Evolutionary conservation across 1,139 yeast species (phyloP).

Genomic region (Hemisphaericaspora xylofermentans): DNA sequence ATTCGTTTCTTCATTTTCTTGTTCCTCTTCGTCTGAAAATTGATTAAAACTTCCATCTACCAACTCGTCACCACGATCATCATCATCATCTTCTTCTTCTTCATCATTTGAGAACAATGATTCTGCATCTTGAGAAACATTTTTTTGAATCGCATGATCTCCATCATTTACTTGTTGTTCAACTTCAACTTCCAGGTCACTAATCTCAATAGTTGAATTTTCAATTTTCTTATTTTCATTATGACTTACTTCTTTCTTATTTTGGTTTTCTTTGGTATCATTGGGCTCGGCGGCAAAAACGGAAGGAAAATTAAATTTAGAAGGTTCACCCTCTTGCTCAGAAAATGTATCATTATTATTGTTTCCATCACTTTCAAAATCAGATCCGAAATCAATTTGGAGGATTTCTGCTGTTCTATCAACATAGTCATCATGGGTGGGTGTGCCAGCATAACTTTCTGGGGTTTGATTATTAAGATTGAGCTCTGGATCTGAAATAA

Average conservation of each 20-base stretch:
- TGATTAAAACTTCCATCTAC: too few species aligned
- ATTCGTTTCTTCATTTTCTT: constrained; percentile 2
- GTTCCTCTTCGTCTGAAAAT: too few species aligned
- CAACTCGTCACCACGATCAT: too few species aligned
- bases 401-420: not conserved
- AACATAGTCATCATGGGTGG: not conserved
- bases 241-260: too few species aligned
- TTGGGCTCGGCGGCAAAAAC: not conserved
- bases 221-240: too few species aligned
- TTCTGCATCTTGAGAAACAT: too few species aligned
- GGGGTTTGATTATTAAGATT: not conserved
- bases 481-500: not conserved
- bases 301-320: not conserved
- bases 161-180: not conserved
- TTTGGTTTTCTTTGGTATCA: too few species aligned
- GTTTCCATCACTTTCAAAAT: not conserved
- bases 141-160: too few species aligned
- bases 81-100: not conserved
- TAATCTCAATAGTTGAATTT: too few species aligned
- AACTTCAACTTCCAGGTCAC: not conserved
- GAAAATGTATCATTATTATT: not conserved
- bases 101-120: too few species aligned
- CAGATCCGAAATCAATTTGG: not conserved
- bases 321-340: not conserved
- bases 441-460: not conserved